Percentiles rank a stretch among this genome's conserved stretches.
phyloP scores from a whole-genome alignment of 495 filamentous ascomycete genomes.

The Neurospora terricola region DNA sequence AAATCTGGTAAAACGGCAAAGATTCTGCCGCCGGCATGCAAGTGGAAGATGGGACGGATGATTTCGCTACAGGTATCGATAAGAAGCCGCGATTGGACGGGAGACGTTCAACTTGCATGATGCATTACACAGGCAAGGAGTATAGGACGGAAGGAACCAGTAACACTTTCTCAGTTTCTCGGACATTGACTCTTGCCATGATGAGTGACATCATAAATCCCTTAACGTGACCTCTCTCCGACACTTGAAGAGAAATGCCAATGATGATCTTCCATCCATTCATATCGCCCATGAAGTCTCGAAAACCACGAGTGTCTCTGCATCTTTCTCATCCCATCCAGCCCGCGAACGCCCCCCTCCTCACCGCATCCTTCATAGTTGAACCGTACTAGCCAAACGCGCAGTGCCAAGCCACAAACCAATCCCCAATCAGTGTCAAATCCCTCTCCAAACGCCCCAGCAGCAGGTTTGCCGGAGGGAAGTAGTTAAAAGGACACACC shows the following conservation, averaged over 20 bases:
- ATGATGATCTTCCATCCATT: too few species aligned
- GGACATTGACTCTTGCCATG: background rate
- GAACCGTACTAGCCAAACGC: background rate
- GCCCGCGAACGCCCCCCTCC: background rate
- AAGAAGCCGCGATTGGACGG: background rate
- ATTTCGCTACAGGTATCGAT: background rate
- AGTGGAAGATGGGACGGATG: background rate
- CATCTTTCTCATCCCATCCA: background rate
- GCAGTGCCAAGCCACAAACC: background rate
- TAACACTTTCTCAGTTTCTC: background rate
- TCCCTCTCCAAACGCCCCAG: background rate
- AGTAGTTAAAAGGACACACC: background rate
- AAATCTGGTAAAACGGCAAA: background rate
- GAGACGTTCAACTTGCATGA: background rate
- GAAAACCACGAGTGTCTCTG: background rate
- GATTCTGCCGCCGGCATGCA: background rate
- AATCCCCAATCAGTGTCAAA: background rate
- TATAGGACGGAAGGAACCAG: background rate
- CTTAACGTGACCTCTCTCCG: too few species aligned
- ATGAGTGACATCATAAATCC: too few species aligned
- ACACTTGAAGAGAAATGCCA: too few species aligned
- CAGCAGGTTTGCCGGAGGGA: background rate
- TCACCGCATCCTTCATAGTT: background rate
- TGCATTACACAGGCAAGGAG: background rate
- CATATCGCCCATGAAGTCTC: too few species aligned